These are phyloP conservation scores for Capsaspora owczarzaki DNA, from an alignment of 78 protist genomes.

Conservation along the genomic window DNA sequence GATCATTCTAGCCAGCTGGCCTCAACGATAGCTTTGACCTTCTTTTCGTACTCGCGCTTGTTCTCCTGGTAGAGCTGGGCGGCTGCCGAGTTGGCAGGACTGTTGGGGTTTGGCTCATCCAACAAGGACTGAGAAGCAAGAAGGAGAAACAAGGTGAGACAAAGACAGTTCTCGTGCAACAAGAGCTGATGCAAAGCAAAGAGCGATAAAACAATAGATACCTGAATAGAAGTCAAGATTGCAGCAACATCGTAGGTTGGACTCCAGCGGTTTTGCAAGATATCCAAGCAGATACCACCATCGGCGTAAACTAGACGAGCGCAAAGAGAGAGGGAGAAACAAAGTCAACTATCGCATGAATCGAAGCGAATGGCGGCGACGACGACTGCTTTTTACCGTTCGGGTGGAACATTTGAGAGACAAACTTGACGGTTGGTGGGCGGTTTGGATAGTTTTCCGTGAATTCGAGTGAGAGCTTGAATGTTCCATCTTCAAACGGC, in stretches of 20 bases:
- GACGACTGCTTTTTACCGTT: slow-evolving; percentile 59
- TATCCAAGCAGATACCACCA: slow-evolving; percentile 98
- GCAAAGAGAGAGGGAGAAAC: no score
- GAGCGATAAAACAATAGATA: not conserved
- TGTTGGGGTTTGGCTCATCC: slow-evolving; percentile 98
- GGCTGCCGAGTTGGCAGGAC: slow-evolving; percentile 98
- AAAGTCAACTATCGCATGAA: not conserved
- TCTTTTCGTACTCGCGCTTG: slow-evolving; percentile 87
- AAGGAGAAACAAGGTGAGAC: slow-evolving; percentile 18
- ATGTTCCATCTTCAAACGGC: slow-evolving; percentile 98
- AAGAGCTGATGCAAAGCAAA: not conserved
- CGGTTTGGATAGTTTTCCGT: slow-evolving; percentile 97
- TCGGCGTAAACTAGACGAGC: slow-evolving; percentile 83
- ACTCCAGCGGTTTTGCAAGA: slow-evolving; percentile 96
- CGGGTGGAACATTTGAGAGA: slow-evolving; percentile 94
- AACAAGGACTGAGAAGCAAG: slow-evolving; percentile 75
- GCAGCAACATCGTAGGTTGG: slow-evolving; percentile 98
- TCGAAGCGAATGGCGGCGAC: not conserved
- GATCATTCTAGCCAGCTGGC: slow-evolving; percentile 76
- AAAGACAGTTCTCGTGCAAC: not conserved
- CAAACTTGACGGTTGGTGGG: slow-evolving; percentile 94
- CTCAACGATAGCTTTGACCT: slow-evolving; percentile 92
- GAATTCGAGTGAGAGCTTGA: slow-evolving; percentile 89
- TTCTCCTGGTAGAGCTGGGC: slow-evolving; percentile 93
- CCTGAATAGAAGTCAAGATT: slow-evolving; percentile 97